phyloP scores from a whole-genome alignment of 2,329 filamentous ascomycete genomes.

The Colletotrichum sp. region DNA sequence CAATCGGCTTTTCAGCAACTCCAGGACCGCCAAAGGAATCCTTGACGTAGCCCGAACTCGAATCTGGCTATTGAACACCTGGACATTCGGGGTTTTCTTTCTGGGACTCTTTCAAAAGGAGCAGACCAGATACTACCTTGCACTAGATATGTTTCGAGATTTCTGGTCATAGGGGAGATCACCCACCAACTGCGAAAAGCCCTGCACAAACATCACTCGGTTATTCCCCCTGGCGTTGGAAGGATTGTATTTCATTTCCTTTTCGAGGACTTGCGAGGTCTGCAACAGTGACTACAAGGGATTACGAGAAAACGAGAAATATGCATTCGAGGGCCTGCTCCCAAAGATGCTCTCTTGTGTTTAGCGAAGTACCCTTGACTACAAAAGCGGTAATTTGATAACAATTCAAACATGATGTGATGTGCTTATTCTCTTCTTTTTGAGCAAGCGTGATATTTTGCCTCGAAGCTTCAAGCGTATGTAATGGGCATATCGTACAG shows the following conservation, averaged over 20 bases:
- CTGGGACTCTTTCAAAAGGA: not conserved
- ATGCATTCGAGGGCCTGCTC: not conserved
- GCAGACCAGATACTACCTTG: not conserved
- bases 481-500: not conserved
- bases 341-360: not conserved
- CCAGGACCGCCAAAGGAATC: not conserved
- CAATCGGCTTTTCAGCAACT: not conserved
- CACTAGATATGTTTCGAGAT: not conserved
- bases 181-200: not conserved
- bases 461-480: not conserved
- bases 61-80: not conserved
- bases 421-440: not conserved
- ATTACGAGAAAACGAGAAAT: constrained; percentile 14
- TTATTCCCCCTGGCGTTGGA: constrained; percentile 14
- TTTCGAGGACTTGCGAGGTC: not conserved
- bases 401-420: not conserved
- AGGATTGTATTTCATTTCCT: not conserved
- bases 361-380: not conserved
- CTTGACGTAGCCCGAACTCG: not conserved
- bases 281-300: constrained; percentile 8
- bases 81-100: not conserved
- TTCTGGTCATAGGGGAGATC: not conserved
- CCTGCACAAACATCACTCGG: not conserved
- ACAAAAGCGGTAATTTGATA: constrained; percentile 7
- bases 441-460: not conserved